Base-by-base conservation (phyloP, 2,329 filamentous ascomycete species). In the Cephalotrichum gorgonifer region DNA sequence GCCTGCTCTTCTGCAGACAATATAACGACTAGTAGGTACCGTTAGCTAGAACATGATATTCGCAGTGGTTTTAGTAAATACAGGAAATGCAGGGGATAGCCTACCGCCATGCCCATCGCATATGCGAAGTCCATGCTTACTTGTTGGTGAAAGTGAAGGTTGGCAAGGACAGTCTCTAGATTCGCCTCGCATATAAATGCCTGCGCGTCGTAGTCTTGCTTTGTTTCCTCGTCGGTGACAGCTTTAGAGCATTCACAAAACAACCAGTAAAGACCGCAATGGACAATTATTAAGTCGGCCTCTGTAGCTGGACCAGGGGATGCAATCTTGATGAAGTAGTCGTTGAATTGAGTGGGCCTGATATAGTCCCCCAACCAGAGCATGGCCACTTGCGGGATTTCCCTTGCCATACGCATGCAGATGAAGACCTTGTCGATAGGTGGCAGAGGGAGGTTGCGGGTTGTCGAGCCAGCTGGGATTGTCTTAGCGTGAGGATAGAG, bases 171-270 rank as follows among this genome's bases (percentile, higher is more conserved):
- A 33, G 28, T 12, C 58, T 76, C 2, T 74, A 70, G 55, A 74
- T 76, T 52, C 70, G 70, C 8, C 68, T 74, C 47, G 55, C 57
- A 17, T 51, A 66, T 6, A 64, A 65, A 3, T 74, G 74, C 52
- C 56, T 67, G 35, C 55, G 57, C 41, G 54, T 52, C 12, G 52
- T 57, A 22, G n/a, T 57, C 46, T 1, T 45, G 26, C 39, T 52
- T 55, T n/a, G 25, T 44, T 1, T 15, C 27, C 6, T 51, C 33
- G 14, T 56, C 45, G 2, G 26, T 6, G 4, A 51, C 45, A 2
- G 44, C 49, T 23, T 44, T 39, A 9, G 45, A 43, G 41, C 54
- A 53, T 38, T 64, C 62, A 42, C 50, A 52, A 47, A 63, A 62
- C 26, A 65, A 54, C 25, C 58, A 62, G 39, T 61, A 55, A 6